Base-by-base conservation (phyloP, 2,329 filamentous ascomycete species). In the Hypoxylon sp. region DNA sequence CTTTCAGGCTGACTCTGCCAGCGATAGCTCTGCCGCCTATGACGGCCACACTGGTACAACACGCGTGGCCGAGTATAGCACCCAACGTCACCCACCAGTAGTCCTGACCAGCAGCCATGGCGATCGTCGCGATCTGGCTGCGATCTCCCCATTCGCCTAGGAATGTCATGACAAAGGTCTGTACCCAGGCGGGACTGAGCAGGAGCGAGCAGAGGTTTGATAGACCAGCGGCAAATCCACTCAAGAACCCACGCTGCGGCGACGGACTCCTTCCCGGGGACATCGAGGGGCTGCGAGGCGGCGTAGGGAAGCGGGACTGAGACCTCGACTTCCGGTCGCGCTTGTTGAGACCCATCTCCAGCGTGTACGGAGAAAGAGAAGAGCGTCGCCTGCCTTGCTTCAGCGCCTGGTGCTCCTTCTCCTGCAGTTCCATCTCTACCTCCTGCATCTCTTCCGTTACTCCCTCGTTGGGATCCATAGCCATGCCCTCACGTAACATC, bases 111-210 rank as follows among this genome's bases (percentile, higher is more conserved):
- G 95, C 94, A 46, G 95, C 95, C 95, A 99, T 99, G 50, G 95
- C 95, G 72, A 99, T 96, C 0, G 95, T 99, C 18, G 95, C 95
- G 70, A 99, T 98, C 78, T 99, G 95, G 73, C 91, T 96, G 66
- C 95, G 87, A 71, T 99, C 95, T 55, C 95, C 95, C 95, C 95
- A 99, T 75, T 99, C 95, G 35, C 95, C 95, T 24, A 99, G 79
- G 78, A 99, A 99, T 2, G 95, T 99, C 95, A 99, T 99, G 68
- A 96, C 86, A 72, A 99, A 99, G 0, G 95, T 99, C 77, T 98
- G 94, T 11, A 99, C 95, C 95, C 95, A 99, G 0, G 93, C 95
- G 1, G 95, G 95, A 75, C 91, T 97, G 33, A 99, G 82, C 3
- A 99, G 83, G 5, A 99, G 81, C 9, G 91, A 92, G 62, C 92